These are phyloP conservation scores for Alternaria sp. DNA, from an alignment of 2,329 filamentous ascomycete genomes.

Conservation along the genomic window DNA sequence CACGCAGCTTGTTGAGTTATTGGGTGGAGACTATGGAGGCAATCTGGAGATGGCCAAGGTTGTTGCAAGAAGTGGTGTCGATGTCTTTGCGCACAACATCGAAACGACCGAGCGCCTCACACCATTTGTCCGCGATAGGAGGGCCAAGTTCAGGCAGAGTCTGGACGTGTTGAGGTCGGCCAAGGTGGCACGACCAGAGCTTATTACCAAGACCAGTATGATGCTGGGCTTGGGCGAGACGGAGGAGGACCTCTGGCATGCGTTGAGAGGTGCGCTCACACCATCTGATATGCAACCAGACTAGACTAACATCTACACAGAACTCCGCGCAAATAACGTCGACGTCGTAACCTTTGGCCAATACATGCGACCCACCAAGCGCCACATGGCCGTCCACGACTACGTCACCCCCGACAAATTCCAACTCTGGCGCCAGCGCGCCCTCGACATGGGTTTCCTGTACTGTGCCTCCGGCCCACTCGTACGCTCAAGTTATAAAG, in stretches of 20 bases:
- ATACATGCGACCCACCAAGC: constrained; percentile 99
- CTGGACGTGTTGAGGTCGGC: constrained; percentile 80
- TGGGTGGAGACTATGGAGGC: constrained; percentile 88
- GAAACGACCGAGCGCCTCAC: constrained; percentile 94
- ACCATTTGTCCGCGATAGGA: constrained; percentile 85
- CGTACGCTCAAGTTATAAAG: constrained; percentile 95
- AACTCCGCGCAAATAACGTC: constrained; percentile 80
- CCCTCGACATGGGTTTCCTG: constrained; percentile 93
- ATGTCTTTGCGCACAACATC: constrained; percentile 97
- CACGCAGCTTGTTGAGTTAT: constrained; percentile 78
- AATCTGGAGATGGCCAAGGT: constrained; percentile 85
- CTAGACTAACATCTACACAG: constrained; percentile 51
- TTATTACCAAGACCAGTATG: constrained; percentile 98
- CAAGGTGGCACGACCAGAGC: constrained; percentile 75
- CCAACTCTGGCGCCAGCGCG: constrained; percentile 87
- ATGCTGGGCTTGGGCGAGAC: constrained; percentile 97
- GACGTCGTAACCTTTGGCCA: constrained; percentile 99
- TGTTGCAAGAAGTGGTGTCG: constrained; percentile 86
- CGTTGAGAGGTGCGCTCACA: constrained; percentile 67
- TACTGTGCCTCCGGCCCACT: constrained; percentile 95
- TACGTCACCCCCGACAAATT: constrained; percentile 93
- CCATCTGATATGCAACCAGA: too few species aligned
- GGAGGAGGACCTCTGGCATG: constrained; percentile 82
- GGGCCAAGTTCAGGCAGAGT: constrained; percentile 88
- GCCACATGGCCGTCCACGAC: constrained; percentile 95